These are phyloP conservation scores for Pythium periplocum DNA, from an alignment of 352 stramenopile species.

Conservation along the genomic window DNA sequence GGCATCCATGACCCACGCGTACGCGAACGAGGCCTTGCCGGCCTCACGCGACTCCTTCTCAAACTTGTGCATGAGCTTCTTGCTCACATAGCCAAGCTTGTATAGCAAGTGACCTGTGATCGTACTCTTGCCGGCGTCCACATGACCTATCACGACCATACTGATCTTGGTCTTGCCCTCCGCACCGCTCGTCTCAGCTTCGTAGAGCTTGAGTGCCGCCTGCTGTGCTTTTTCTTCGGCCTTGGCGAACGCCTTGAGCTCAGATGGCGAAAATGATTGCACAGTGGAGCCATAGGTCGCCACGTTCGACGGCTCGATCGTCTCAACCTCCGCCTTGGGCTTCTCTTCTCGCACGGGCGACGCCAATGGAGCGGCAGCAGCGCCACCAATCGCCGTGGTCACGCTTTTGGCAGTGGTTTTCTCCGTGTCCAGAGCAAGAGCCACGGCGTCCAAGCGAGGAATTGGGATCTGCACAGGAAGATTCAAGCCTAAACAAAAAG, in stretches of 20 bases:
- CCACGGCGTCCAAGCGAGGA: slow-evolving; percentile 54
- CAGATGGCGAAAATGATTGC: slow-evolving; percentile 26
- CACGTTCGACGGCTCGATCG: slow-evolving; percentile 11
- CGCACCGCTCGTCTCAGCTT: slow-evolving; percentile 31
- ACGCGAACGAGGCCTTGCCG: slow-evolving; percentile 94
- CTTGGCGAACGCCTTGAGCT: slow-evolving; percentile 66
- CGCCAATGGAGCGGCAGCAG: slow-evolving; percentile 1
- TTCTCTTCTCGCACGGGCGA: not conserved
- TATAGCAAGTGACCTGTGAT: slow-evolving; percentile 95
- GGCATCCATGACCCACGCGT: slow-evolving; percentile 94
- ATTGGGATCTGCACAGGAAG: slow-evolving; percentile 66
- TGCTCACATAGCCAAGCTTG: slow-evolving; percentile 84
- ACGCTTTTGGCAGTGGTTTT: slow-evolving; percentile 36
- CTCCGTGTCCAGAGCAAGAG: slow-evolving; percentile 39
- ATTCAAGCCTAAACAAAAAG: slow-evolving; percentile 19
- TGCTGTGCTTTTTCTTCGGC: slow-evolving; percentile 69
- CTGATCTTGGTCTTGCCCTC: slow-evolving; percentile 82
- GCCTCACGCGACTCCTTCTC: slow-evolving; percentile 87
- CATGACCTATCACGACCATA: slow-evolving; percentile 96
- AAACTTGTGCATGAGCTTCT: slow-evolving; percentile 89
- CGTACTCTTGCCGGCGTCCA: slow-evolving; percentile 97
- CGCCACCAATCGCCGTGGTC: slow-evolving; percentile 37
- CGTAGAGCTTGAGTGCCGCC: slow-evolving; percentile 29
- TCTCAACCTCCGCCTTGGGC: slow-evolving; percentile 8
- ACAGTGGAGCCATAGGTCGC: slow-evolving; percentile 21